Evolutionary conservation across 2,329 filamentous ascomycete species (phyloP), one percentile per base, ranked within the genome.

Genomic region (Didymella segeticola): DNA sequence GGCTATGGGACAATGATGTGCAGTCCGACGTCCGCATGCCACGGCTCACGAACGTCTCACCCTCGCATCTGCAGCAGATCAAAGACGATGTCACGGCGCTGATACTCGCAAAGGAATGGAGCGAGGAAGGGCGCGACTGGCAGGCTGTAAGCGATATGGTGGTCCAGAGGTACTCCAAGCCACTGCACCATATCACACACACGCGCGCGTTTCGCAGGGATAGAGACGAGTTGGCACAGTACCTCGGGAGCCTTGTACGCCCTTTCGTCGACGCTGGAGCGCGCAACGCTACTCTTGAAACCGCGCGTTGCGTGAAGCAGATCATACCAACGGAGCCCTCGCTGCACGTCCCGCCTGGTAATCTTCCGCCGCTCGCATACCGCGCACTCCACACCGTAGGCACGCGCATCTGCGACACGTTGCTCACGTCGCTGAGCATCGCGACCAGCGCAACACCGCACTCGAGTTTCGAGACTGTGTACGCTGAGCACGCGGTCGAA

Each of bases 111-210:
- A 70, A 58, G n/a, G 43, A 60, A 15, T 53, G 55, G 45, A 38
- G 51, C 10, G 45, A 31, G 22, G 12, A 27, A 29, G 34, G 43
- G 7, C 57, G 36, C 8, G 76, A 90, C 62, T 92, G 89, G 89
- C 89, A 91, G 66, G 80, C 75, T 0, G 76, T 89, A 1, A 79
- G 82, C 0, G 89, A 93, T 62, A 80, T 89, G 78, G 76, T 92
- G 4, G 78, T 90, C 4, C 69, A 78, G 4, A 81, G 89, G 1
- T 91, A 88, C 62, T 80, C 81, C 4, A 75, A 82, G 26, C 78
- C 85, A 20, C 72, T 92, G 23, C 70, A 73, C 34, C 66, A 71
- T 45, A 58, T 78, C 17, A 53, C 58, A 23, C 54, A 53, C 20
- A 31, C 51, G 23, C 7, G 30, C 38, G 9, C 48, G 43, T 33